Evolutionary conservation across 441 rosid species (phyloP).

Genomic region (Iberis amara): DNA sequence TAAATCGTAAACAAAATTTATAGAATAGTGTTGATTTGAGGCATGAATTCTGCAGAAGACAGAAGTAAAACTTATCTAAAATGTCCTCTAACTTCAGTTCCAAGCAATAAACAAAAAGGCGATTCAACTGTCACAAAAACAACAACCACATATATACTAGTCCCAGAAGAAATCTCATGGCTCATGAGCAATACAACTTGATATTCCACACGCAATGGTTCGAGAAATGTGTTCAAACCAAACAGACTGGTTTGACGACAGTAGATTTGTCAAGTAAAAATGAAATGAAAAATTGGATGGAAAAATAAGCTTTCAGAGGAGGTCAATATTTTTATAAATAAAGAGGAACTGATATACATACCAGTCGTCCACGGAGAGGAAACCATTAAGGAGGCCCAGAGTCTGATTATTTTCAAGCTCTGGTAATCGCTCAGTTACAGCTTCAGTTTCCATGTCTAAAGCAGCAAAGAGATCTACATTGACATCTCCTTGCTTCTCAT

Average conservation of each 20-base stretch:
- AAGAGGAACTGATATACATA: conserved; percentile 32
- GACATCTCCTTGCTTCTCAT: conserved; percentile 97
- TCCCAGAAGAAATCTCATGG: conserved; percentile 12
- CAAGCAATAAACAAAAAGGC: conserved; percentile 18
- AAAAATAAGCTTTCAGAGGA: conserved; percentile 11
- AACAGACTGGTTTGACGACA: conserved; percentile 20
- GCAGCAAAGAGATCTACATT: conserved; percentile 89
- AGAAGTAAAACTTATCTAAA: conserved; percentile 14
- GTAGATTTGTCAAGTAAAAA: conserved; percentile 9
- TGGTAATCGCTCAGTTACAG: conserved; percentile 66
- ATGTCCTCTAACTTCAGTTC: conserved; percentile 12
- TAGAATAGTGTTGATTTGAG: conserved; percentile 7
- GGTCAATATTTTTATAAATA: not conserved
- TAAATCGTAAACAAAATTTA: conserved; percentile 3
- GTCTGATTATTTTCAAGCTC: conserved; percentile 91
- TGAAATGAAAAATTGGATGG: conserved; percentile 15
- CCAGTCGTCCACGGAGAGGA: conserved; percentile 98
- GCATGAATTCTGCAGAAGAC: conserved; percentile 5
- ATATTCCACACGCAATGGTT: conserved; percentile 18
- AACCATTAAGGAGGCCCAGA: conserved; percentile 90
- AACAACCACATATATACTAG: conserved; percentile 6
- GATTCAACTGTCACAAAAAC: conserved; percentile 7
- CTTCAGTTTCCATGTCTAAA: conserved; percentile 90
- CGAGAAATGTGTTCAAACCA: conserved; percentile 10
- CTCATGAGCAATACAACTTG: conserved; percentile 14